Base-by-base conservation (phyloP, 345 rosid species). In the Eucalyptus cladocalyx region DNA sequence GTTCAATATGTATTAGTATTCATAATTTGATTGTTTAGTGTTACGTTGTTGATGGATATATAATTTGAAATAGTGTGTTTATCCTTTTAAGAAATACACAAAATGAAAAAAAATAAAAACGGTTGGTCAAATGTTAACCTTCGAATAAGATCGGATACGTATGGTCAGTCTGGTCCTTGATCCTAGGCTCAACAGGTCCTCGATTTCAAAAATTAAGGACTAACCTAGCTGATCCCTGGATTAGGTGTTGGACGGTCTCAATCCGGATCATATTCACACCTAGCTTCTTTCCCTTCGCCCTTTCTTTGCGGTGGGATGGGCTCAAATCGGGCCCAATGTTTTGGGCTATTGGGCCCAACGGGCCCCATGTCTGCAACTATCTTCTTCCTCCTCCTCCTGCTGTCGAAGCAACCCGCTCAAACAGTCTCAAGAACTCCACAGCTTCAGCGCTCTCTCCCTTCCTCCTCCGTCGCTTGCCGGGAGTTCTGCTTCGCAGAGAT, bases 141-240 rank as follows among this genome's bases (percentile, higher is more conserved):
- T 53, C 26, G 0, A 53, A 53, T 51, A 1, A 3, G 3, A 17
- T 16, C 3, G 18, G 2, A 50, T 16, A 50, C 0, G 1, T 53
- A 53, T 0, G 24, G 10, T 19, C 0, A 53, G 2, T 53, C 0
- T 0, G 2, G 0, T 53, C 11, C 11, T 21, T 0, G 1, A 53
- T 21, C 58, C 26, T 19, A 21, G 0, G 2, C 11, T 53, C 26
- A 8, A 53, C 2, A 19, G 5, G 9, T 8, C 2, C 0, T 53
- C 5, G 2, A 0, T 53, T 53, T 2, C 5, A 21, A 53, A 21
- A 53, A 11, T 53, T 21, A 0, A 53, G 58, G 2, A 53, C 11
- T 53, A 8, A 53, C 0, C 0, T 51, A 4, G 8, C 54, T 51
- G 10, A 53, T 53, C 26, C 58, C 1, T 21, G 0, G 5, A 1